These are phyloP conservation scores for Microascus cirrosus DNA, from an alignment of 2,329 filamentous ascomycete genomes.

Conservation along the genomic window DNA sequence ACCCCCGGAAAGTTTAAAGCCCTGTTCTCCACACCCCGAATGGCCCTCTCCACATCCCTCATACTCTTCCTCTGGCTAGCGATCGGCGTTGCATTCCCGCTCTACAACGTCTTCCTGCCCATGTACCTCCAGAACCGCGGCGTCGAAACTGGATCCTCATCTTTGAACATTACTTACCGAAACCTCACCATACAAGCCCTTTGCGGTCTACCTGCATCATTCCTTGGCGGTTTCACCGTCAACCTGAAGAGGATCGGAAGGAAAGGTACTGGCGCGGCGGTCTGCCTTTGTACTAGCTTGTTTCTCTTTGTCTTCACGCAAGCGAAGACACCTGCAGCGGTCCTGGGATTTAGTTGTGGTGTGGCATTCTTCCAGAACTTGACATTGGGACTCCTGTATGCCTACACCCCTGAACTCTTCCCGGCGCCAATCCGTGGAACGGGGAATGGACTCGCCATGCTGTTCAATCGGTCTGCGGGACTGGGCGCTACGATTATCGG, in stretches of 20 bases:
- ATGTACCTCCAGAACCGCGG: slow-evolving; percentile 29
- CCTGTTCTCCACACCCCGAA: slow-evolving; percentile 18
- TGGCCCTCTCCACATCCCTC: slow-evolving; percentile 21
- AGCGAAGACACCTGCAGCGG: slow-evolving; percentile 23
- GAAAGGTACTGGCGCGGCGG: background rate
- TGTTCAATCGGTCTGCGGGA: slow-evolving; percentile 23
- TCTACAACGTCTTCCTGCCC: slow-evolving; percentile 34
- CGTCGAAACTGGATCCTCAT: slow-evolving; percentile 13
- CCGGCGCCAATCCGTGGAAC: slow-evolving; percentile 42
- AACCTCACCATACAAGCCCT: slow-evolving; percentile 24
- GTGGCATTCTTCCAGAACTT: slow-evolving; percentile 34
- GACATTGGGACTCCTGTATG: slow-evolving; percentile 23
- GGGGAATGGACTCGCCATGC: slow-evolving; percentile 33
- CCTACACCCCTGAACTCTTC: slow-evolving; percentile 45
- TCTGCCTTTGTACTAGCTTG: slow-evolving; percentile 22
- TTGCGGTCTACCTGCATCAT: slow-evolving; percentile 24
- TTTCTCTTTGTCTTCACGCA: slow-evolving; percentile 34
- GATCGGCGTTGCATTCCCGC: slow-evolving; percentile 32
- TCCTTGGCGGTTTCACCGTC: slow-evolving; percentile 28
- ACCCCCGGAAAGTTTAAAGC: slow-evolving; percentile 15
- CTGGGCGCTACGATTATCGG: slow-evolving; percentile 29
- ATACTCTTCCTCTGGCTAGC: slow-evolving; percentile 30
- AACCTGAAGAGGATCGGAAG: background rate
- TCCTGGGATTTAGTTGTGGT: slow-evolving; percentile 26
- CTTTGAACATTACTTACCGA: slow-evolving; percentile 19